Evolutionary conservation across 768 basidiomycete species (phyloP).

Genomic region (Rhizopogon vesiculosus): DNA sequence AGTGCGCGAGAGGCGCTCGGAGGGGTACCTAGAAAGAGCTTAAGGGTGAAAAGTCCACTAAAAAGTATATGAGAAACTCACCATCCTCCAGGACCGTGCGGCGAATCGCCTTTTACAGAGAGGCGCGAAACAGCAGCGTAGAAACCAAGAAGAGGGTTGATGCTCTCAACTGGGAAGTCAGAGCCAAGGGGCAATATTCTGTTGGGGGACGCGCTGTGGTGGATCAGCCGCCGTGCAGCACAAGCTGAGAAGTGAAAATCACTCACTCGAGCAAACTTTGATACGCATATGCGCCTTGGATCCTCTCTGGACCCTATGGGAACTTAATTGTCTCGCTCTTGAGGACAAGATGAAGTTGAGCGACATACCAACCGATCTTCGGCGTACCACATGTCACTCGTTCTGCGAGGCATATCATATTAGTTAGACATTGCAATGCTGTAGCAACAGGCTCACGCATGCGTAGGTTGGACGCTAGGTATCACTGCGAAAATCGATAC

Average conservation of each 20-base stretch:
- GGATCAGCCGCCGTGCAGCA: neutral
- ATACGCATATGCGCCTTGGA: conserved; percentile 90
- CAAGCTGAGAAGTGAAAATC: neutral
- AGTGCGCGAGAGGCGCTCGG: conserved; percentile 68
- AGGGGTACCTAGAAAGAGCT: conserved; percentile 59
- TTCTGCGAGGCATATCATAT: conserved; percentile 37
- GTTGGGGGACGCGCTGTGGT: conserved; percentile 43
- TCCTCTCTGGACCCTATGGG: conserved; percentile 70
- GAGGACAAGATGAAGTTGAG: neutral
- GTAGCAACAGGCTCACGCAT: conserved; percentile 52
- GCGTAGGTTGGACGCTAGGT: conserved; percentile 89
- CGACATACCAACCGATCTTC: conserved; percentile 64
- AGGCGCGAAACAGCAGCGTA: conserved; percentile 84
- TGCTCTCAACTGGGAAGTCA: conserved; percentile 90
- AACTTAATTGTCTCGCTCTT: neutral
- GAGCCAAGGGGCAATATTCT: conserved; percentile 76
- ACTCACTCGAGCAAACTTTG: conserved; percentile 66
- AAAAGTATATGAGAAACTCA: conserved; percentile 28
- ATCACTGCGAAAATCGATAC: conserved; percentile 53
- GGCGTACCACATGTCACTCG: conserved; percentile 91
- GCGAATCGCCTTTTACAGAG: conserved; percentile 64
- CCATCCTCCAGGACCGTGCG: conserved; percentile 85
- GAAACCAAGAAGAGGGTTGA: conserved; percentile 87
- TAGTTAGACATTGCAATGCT: neutral
- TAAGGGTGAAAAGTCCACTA: neutral